Conservation (phyloP, 1,284 basidiomycete genomes). For the Puccinia novopanici region DNA sequence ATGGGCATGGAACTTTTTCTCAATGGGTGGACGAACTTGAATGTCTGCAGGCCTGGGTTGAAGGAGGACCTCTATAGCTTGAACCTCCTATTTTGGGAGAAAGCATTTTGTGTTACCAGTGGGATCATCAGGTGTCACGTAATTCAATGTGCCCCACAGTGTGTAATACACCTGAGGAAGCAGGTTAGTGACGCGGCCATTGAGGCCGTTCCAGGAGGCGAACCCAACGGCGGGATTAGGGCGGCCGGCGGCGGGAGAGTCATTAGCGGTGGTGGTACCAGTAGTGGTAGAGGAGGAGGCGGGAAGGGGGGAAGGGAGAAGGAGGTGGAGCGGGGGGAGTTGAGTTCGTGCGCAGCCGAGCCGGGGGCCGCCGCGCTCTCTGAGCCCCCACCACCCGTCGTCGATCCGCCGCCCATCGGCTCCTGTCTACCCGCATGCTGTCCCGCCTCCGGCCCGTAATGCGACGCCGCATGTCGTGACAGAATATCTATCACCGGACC, state of each 20-base stretch:
- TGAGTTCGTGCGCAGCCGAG: neutral
- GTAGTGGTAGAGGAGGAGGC: neutral
- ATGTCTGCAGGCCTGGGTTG: too few relatives aligned
- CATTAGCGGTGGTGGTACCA: too few relatives aligned
- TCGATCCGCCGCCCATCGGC: neutral
- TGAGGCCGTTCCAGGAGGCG: constrained; percentile 21
- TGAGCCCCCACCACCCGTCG: neutral
- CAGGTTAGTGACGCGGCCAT: neutral
- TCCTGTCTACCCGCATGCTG: neutral
- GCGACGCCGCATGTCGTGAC: constrained; percentile 71
- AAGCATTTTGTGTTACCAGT: too few relatives aligned
- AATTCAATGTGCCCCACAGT: too few relatives aligned
- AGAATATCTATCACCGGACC: constrained; percentile 86
- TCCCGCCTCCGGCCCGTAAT: constrained; percentile 53
- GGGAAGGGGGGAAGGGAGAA: constrained; percentile 1
- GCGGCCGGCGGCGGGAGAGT: neutral
- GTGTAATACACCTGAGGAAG: too few relatives aligned
- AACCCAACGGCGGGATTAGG: neutral
- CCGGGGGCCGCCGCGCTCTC: neutral
- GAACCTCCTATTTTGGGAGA: too few relatives aligned
- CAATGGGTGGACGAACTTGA: too few relatives aligned
- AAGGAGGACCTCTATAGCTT: too few relatives aligned
- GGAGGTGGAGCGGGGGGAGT: constrained; percentile 1
- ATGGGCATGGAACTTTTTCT: too few relatives aligned
- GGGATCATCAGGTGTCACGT: too few relatives aligned